Evolutionary conservation across 2,329 filamentous ascomycete genomes (phyloP), one percentile per base, ranked within the genome.

Genomic region (Aspergillus aculeatus): DNA sequence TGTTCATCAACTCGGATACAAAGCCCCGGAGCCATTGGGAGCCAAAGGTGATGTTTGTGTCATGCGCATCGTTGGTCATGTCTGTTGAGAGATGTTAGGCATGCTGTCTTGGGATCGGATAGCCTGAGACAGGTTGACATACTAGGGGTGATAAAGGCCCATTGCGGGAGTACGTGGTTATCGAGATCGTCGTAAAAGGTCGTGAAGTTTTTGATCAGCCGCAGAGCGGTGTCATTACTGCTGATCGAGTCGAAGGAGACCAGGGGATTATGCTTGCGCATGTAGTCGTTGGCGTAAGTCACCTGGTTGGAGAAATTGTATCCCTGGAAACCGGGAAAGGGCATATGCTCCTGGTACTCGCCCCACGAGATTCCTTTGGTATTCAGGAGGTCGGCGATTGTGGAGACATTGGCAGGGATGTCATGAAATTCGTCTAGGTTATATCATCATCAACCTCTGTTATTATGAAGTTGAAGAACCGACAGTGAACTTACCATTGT

Each of bases 311-410:
- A 80, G 71, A 79, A 90, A 1, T 77, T 79, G 24, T 74, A 72
- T 32, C 89, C 89, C 72, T 90, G 82, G 74, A 85, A 93, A 12
- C 91, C 90, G 3, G 84, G 81, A 75, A 86, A 91, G 2, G 90
- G 90, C 82, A 89, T 83, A 68, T 91, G 87, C 72, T 94, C 90
- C 73, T 92, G 84, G 77, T 94, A 94, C 63, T 87, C 79, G 54
- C 79, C 87, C 88, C 88, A 91, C 1, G 82, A 82, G 71, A 91
- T 86, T 56, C 80, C 79, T 67, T 82, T 83, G 63, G 81, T 80
- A 62, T 89, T 86, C n/a, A 90, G 83, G 49, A 91, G 79, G 72
- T 91, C 87, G 24, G 86, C 79, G 19, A 90, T 73, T 5, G 86
- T 86, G 5, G 85, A 87, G 48, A 90, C 76, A 70, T 90, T 89